Evolutionary conservation across 331 rosid species (phyloP), one percentile per base, ranked within the genome.

Genomic region (Acacia pycnantha): DNA sequence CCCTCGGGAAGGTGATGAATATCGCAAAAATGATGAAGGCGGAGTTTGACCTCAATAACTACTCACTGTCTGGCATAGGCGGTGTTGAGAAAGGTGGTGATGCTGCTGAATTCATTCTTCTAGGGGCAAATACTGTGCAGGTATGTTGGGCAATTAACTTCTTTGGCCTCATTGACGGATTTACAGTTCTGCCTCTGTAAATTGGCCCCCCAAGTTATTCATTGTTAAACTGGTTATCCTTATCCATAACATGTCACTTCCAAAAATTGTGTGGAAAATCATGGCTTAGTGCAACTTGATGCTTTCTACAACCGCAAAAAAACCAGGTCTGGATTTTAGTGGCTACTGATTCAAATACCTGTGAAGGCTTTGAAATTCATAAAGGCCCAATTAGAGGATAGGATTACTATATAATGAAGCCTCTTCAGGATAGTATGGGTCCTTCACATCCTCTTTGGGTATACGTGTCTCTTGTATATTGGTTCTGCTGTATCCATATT

Each of bases 21-120:
- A 95, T 95, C 48, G 97, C 97, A 33, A 92, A 93, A 59, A 88
- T 95, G 98, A 93, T 95, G 94, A 88, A 87, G 82, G 73, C 92
- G 4, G 97, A 95, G 80, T 95, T 95, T 83, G 90, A 86, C 73
- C 88, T 87, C 66, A 83, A 84, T 35, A 82, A 88, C 62, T 82
- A 80, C 81, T 90, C 99, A 18, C 97, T 95, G 81, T 95, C 98
- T 64, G 99, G 85, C 71, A 93, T 93, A 73, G 99, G 99, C 50
- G 98, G 99, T 79, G 99, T 95, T 59, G 98, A 95, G 91, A 87
- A 91, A 1, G 99, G 98, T 35, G 83, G 92, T 18, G 99, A 95
- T 79, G 99, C 98, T 58, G 99, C 98, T 21, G 99, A 95, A 12
- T 95, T 95, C 78, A 90, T 95, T 85, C 99, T 95, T 86, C 94